Evolutionary conservation across 2,329 filamentous ascomycete genomes (phyloP).

Genomic region (Epichloe baconii): DNA sequence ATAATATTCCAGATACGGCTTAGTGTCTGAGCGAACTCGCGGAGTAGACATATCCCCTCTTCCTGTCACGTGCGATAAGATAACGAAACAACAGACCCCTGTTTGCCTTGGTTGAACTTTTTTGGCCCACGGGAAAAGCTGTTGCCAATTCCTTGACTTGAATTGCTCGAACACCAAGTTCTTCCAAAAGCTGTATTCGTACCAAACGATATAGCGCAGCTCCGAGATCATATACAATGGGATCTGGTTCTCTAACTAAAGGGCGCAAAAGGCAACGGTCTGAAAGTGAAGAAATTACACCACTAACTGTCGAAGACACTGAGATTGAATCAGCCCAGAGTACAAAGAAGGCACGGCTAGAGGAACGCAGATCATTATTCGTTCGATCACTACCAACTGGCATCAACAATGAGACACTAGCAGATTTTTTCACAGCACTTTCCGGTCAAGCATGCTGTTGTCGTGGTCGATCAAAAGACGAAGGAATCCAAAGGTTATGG

Average conservation of each 20-base stretch:
- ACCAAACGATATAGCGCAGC: neutral
- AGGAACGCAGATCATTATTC: slow-evolving; percentile 65
- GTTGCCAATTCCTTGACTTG: neutral
- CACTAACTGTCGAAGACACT: slow-evolving; percentile 17
- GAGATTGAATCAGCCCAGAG: slow-evolving; percentile 19
- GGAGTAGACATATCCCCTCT: neutral
- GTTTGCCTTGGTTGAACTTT: neutral
- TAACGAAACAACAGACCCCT: neutral
- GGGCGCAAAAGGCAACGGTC: slow-evolving; percentile 24
- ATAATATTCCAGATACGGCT: slow-evolving; percentile 19
- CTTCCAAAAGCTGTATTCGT: neutral
- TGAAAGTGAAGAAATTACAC: slow-evolving; percentile 19
- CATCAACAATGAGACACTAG: slow-evolving; percentile 69
- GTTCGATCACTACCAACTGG: slow-evolving; percentile 71
- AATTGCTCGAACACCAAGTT: neutral
- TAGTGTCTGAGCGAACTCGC: slow-evolving; percentile 10
- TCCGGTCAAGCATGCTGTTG: slow-evolving; percentile 90
- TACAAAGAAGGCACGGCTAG: slow-evolving; percentile 44
- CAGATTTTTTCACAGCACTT: slow-evolving; percentile 87
- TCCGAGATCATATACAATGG: neutral
- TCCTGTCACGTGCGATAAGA: slow-evolving; percentile 24
- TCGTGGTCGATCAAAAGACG: slow-evolving; percentile 73
- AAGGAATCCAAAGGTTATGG: slow-evolving; percentile 87
- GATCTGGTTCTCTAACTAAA: slow-evolving; percentile 7
- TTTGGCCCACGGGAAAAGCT: neutral